Percentiles rank a stretch among this genome's conserved stretches.
Evolutionary conservation across 2,329 filamentous ascomycete species (phyloP).

Genomic region (Aspergillus chevalieri): DNA sequence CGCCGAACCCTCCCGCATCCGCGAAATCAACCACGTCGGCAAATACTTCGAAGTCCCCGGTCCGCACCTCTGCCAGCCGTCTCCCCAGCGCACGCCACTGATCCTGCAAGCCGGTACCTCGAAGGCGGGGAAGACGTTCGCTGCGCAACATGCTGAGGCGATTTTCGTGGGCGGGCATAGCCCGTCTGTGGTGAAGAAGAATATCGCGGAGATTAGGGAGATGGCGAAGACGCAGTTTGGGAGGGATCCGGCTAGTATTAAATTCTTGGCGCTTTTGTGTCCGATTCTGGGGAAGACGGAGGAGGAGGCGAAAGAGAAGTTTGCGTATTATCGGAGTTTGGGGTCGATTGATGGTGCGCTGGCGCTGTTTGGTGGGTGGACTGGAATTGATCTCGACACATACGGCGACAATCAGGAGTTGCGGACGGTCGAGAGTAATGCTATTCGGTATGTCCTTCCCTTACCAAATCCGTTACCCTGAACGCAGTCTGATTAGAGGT

Average conservation of each 20-base stretch:
- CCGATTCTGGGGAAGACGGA: conserved; percentile 61
- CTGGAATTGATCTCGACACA: conserved; percentile 57
- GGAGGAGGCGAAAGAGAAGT: conserved; percentile 60
- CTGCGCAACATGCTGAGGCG: conserved; percentile 63
- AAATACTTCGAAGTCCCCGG: conserved; percentile 60
- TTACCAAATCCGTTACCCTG: background rate
- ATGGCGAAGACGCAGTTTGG: conserved; percentile 49
- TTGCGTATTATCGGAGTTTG: conserved; percentile 55
- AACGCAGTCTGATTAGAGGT: conserved; percentile 2
- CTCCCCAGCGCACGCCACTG: conserved; percentile 62
- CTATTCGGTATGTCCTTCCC: conserved; percentile 42
- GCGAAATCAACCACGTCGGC: conserved; percentile 61
- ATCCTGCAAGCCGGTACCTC: conserved; percentile 66
- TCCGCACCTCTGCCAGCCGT: conserved; percentile 60
- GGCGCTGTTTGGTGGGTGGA: conserved; percentile 69
- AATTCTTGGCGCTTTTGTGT: conserved; percentile 61
- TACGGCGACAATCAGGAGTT: conserved; percentile 61
- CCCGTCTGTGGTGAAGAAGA: conserved; percentile 55
- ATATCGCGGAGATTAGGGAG: conserved; percentile 57
- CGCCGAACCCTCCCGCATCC: conserved; percentile 52
- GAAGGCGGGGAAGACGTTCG: conserved; percentile 59
- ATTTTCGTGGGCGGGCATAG: conserved; percentile 64
- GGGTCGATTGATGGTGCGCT: conserved; percentile 61
- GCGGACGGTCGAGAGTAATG: conserved; percentile 55
- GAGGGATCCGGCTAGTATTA: conserved; percentile 56